These are phyloP conservation scores for Pyricularia pennisetigena DNA, from an alignment of 2,329 filamentous ascomycete genomes.

Conservation along the genomic window DNA sequence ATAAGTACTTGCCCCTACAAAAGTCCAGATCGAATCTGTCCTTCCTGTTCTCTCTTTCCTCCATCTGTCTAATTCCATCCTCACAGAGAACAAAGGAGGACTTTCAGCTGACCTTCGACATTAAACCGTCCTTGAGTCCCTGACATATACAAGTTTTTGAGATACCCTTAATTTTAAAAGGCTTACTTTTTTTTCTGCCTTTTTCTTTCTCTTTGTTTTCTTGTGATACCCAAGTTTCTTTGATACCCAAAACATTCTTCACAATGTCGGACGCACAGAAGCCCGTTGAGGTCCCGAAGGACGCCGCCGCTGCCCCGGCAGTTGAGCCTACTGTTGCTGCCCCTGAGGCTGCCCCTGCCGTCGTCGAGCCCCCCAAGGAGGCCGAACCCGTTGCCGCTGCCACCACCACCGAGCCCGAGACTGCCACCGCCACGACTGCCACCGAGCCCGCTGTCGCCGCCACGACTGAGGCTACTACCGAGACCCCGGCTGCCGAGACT, in stretches of 20 bases:
- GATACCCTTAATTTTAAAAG: conserved; percentile 12
- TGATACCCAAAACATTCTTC: conserved; percentile 21
- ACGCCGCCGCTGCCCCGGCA: conserved; percentile 31
- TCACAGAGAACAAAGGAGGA: neutral
- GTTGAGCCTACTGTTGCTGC: conserved; percentile 22
- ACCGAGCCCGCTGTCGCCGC: conserved; percentile 25
- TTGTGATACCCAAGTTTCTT: conserved; percentile 18
- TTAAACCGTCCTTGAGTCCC: neutral
- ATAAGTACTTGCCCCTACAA: conserved; percentile 7
- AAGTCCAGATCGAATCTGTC: neutral
- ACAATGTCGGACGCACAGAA: conserved; percentile 69
- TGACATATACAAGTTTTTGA: neutral
- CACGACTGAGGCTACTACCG: conserved; percentile 23
- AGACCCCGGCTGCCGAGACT: conserved; percentile 20
- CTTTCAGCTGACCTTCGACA: neutral
- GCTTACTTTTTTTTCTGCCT: conserved; percentile 27
- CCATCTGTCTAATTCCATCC: neutral
- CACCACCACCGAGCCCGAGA: conserved; percentile 18
- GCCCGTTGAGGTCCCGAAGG: conserved; percentile 49
- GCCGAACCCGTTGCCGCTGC: conserved; percentile 48
- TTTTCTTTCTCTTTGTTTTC: conserved; percentile 23
- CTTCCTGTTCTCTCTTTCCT: conserved; percentile 2
- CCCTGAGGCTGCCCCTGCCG: conserved; percentile 28
- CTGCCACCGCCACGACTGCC: neutral
- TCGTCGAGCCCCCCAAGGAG: conserved; percentile 56